phyloP scores from a whole-genome alignment of 768 basidiomycete genomes.

The Trichaptum fuscoviolaceum region DNA sequence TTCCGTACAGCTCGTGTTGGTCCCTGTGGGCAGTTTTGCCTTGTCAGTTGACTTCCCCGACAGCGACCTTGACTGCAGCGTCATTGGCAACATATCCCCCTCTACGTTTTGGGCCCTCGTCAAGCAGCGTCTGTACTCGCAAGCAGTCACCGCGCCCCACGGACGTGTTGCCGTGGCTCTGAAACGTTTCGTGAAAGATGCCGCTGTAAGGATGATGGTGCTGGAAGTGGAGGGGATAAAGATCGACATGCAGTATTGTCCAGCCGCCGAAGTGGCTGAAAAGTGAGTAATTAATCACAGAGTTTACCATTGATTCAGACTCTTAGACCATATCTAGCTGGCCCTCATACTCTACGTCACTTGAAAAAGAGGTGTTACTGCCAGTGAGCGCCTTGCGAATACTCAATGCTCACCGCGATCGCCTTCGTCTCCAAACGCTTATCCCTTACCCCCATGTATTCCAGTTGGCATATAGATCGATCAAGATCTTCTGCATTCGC shows the following conservation, averaged over 20 bases:
- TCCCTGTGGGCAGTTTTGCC: conserved; percentile 18
- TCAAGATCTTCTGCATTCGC: conserved; percentile 14
- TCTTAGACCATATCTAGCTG: conserved; percentile 11
- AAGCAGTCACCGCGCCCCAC: not conserved
- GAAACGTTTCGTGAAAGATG: conserved; percentile 18
- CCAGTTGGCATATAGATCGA: conserved; percentile 15
- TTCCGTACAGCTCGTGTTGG: conserved; percentile 11
- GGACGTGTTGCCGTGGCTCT: conserved; percentile 9
- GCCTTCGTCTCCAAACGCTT: conserved; percentile 9
- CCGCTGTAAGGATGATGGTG: conserved; percentile 20
- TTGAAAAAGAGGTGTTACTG: conserved; percentile 6
- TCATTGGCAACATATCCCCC: conserved; percentile 18
- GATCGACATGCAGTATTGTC: conserved; percentile 21
- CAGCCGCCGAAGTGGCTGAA: conserved; percentile 14
- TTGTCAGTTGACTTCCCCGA: conserved; percentile 14
- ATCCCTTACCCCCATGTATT: conserved; percentile 13
- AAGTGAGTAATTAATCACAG: conserved; percentile 9
- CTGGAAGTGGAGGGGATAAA: conserved; percentile 15
- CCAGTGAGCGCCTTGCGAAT: conserved; percentile 15
- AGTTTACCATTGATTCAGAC: not conserved
- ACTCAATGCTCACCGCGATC: conserved; percentile 19
- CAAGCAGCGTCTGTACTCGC: conserved; percentile 5
- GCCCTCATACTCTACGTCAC: conserved; percentile 1
- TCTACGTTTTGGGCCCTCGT: conserved; percentile 18
- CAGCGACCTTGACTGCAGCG: conserved; percentile 21